These are phyloP conservation scores for Mikania micrantha DNA, from an alignment of 129 eudicot genomes.

Conservation along the genomic window DNA sequence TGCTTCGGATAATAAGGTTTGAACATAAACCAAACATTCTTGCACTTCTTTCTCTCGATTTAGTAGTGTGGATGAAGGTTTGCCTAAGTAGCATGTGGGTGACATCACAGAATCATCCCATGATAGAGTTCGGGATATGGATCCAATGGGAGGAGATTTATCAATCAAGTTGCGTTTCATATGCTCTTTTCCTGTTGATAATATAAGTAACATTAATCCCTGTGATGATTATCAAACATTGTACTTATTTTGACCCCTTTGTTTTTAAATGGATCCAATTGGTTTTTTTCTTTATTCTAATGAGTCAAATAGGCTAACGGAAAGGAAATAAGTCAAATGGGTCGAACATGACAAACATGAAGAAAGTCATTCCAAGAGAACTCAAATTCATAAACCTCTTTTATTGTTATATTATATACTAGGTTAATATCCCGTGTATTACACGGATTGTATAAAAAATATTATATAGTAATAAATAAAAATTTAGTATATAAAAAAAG, in stretches of 20 bases:
- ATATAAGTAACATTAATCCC: neutral
- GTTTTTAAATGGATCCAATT: neutral
- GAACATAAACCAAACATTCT: slow-evolving; percentile 52
- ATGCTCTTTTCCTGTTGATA: slow-evolving; percentile 36
- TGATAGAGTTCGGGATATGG: slow-evolving; percentile 88
- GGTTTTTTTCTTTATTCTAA: neutral
- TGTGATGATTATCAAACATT: neutral
- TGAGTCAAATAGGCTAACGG: neutral
- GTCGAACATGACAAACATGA: neutral
- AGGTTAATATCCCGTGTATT: no score
- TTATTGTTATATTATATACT: no score
- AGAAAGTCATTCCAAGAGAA: neutral
- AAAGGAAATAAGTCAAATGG: neutral
- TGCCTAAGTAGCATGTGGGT: slow-evolving; percentile 33
- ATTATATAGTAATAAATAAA: no score
- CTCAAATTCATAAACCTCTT: neutral
- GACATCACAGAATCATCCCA: slow-evolving; percentile 65
- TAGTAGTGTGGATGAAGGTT: slow-evolving; percentile 30
- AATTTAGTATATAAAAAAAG: no score
- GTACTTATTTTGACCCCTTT: neutral
- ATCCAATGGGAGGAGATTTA: slow-evolving; percentile 96
- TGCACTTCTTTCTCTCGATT: slow-evolving; percentile 45
- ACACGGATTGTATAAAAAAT: no score
- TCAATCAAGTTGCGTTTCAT: slow-evolving; percentile 65
- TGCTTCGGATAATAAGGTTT: slow-evolving; percentile 57